Conservation (phyloP, 768 basidiomycete genomes). For the Nevesoporus exiguus region DNA sequence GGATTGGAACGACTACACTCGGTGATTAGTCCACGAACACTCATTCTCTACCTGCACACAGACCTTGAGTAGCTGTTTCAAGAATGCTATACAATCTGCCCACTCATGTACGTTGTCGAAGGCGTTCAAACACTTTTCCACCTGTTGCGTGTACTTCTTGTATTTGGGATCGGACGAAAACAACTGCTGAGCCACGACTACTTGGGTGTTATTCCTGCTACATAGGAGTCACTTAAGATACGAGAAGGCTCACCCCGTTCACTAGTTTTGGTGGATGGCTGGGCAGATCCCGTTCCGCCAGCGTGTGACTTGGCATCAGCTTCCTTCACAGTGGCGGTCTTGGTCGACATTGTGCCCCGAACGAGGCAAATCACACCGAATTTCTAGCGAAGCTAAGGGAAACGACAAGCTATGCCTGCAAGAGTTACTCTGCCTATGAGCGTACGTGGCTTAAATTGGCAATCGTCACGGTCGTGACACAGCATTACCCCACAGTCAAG, state of each 20-base stretch:
- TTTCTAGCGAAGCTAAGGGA: conserved; percentile 4
- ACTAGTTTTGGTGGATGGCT: conserved; percentile 18
- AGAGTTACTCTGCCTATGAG: not conserved
- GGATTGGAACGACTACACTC: conserved; percentile 80
- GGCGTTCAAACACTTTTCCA: conserved; percentile 88
- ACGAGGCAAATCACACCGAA: conserved; percentile 14
- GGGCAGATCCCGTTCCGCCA: conserved; percentile 8
- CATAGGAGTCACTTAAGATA: not conserved
- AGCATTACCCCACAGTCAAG: not conserved
- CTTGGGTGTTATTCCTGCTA: not conserved
- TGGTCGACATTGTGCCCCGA: conserved; percentile 20
- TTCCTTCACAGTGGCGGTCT: conserved; percentile 16
- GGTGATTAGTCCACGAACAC: not conserved
- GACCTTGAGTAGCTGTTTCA: conserved; percentile 92
- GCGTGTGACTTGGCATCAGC: conserved; percentile 14
- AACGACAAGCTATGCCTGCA: not conserved
- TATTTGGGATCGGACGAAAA: conserved; percentile 85
- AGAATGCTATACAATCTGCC: conserved; percentile 98
- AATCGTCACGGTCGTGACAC: conserved; percentile 18
- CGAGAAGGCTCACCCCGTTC: conserved; percentile 31
- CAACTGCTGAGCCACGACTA: conserved; percentile 50
- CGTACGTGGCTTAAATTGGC: conserved; percentile 6
- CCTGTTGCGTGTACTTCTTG: conserved; percentile 89
- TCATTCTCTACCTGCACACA: conserved; percentile 2
- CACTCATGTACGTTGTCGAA: conserved; percentile 98